Conservation (phyloP, 2,329 filamentous ascomycete species). For the Ascosphaera aggregata region DNA sequence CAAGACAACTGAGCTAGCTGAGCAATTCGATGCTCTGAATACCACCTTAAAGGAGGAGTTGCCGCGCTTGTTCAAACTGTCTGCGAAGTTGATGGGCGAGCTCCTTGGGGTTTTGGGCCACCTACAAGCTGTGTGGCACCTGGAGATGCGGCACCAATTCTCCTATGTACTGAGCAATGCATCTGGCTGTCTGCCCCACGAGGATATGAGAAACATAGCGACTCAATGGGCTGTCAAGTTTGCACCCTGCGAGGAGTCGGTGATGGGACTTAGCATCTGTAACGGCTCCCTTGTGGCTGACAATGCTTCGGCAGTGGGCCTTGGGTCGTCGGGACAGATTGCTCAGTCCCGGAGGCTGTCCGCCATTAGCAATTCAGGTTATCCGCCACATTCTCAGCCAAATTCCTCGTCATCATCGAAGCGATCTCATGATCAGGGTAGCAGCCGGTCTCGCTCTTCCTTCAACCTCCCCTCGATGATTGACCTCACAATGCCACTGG, state of each 20-base stretch:
- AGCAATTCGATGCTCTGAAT: conserved; percentile 79
- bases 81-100: conserved; percentile 61
- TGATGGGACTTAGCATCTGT: conserved; percentile 50
- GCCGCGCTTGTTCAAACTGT: conserved; percentile 58
- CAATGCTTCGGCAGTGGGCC: conserved; percentile 15
- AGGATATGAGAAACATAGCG: conserved; percentile 49
- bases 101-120: conserved; percentile 66
- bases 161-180: conserved; percentile 27
- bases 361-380: not conserved
- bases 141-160: conserved; percentile 64
- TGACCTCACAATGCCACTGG: not conserved
- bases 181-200: conserved; percentile 37
- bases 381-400: not conserved
- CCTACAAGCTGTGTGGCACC: conserved; percentile 65
- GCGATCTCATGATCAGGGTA: conserved; percentile 21
- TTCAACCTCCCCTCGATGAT: not conserved
- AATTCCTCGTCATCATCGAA: conserved; percentile 6
- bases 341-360: not conserved
- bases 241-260: conserved; percentile 47
- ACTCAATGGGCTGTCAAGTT: conserved; percentile 60
- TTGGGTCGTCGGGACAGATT: not conserved
- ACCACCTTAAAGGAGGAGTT: conserved; percentile 84
- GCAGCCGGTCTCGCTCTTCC: not conserved
- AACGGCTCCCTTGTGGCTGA: conserved; percentile 44
- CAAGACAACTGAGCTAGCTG: conserved; percentile 59